These are phyloP conservation scores for Malus hybrid DNA, from an alignment of 331 rosid genomes.

Conservation along the genomic window DNA sequence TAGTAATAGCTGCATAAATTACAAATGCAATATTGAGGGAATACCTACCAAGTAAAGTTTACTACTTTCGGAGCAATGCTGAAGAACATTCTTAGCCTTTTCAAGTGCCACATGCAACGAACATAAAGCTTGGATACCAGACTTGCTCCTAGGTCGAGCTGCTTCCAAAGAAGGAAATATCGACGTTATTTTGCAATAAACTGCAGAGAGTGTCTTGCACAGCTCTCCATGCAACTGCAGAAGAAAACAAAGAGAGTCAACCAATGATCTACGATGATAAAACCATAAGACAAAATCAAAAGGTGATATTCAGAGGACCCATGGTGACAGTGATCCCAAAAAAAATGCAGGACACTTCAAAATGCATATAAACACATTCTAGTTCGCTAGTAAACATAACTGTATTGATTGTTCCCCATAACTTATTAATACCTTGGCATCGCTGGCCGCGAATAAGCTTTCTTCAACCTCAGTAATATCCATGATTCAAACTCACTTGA, in stretches of 20 bases:
- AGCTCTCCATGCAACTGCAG: constrained; percentile 80
- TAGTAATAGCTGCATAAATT: neutral
- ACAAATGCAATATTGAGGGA: constrained; percentile 6
- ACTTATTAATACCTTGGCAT: constrained; percentile 63
- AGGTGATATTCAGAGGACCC: neutral
- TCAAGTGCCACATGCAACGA: constrained; percentile 85
- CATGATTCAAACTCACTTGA: constrained; percentile 44
- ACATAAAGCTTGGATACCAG: constrained; percentile 93
- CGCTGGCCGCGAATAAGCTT: constrained; percentile 79
- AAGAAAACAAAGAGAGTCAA: neutral
- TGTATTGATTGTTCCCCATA: neutral
- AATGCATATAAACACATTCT: neutral
- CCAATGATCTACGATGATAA: neutral
- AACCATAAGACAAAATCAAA: neutral
- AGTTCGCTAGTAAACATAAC: neutral
- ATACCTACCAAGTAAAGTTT: constrained; percentile 81
- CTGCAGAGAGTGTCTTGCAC: constrained; percentile 76
- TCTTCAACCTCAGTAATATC: constrained; percentile 76
- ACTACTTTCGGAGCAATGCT: constrained; percentile 84
- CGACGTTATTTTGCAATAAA: constrained; percentile 63
- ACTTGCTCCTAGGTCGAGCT: constrained; percentile 88
- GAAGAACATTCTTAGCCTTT: constrained; percentile 84
- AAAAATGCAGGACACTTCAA: neutral
- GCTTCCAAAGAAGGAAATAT: constrained; percentile 89
- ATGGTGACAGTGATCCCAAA: neutral